Conservation (phyloP, 768 basidiomycete species). For the Leucosporidium yakuticum region DNA sequence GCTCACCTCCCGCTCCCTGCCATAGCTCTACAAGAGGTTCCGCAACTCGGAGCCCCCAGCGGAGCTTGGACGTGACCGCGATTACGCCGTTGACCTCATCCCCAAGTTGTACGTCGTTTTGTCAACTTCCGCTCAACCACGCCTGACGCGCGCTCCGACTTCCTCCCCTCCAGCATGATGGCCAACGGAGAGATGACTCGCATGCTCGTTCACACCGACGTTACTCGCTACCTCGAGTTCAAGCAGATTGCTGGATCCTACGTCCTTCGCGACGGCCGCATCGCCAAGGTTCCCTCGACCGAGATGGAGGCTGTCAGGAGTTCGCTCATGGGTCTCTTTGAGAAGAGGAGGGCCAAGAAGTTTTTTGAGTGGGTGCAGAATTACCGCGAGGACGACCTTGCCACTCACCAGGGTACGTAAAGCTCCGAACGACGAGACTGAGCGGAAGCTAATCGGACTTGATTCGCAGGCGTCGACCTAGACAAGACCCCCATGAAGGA, state of each 20-base stretch:
- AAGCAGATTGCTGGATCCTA: constrained; percentile 99
- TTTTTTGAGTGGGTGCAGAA: constrained; percentile 94
- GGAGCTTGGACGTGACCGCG: constrained; percentile 89
- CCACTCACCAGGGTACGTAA: constrained; percentile 81
- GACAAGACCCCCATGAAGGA: constrained; percentile 87
- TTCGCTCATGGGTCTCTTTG: constrained; percentile 97
- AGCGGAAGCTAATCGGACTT: background rate
- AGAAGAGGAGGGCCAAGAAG: constrained; percentile 95
- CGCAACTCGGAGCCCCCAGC: constrained; percentile 67
- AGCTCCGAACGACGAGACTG: background rate
- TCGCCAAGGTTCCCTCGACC: constrained; percentile 95
- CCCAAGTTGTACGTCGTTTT: constrained; percentile 64
- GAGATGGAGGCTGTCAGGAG: constrained; percentile 95
- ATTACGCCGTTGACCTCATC: constrained; percentile 95
- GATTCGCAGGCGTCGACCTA: constrained; percentile 64
- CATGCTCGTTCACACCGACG: constrained; percentile 98
- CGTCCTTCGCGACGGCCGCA: constrained; percentile 92
- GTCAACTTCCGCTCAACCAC: too few relatives aligned
- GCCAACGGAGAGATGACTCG: constrained; percentile 94
- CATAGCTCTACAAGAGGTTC: constrained; percentile 92
- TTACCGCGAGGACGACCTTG: constrained; percentile 92
- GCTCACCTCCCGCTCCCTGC: background rate
- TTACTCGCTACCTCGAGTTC: constrained; percentile 97
- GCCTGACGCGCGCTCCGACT: background rate
- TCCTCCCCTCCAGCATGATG: constrained; percentile 58